Percentiles rank a stretch among this genome's conserved stretches.
phyloP scores from a whole-genome alignment of 2,329 filamentous ascomycete genomes.

The Zopfia rhizophila region DNA sequence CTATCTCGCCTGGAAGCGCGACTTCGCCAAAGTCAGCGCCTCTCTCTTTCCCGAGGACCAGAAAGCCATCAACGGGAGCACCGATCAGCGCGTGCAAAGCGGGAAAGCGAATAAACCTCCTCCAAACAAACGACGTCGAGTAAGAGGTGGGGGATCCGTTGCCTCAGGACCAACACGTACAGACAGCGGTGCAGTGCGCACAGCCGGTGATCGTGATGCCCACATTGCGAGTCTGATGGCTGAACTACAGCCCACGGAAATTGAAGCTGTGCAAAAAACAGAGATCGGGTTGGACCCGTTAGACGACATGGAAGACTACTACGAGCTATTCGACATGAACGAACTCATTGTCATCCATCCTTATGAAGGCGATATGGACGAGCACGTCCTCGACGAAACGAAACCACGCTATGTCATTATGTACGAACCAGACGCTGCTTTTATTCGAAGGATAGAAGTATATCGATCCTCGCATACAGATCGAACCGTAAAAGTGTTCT shows the following conservation, averaged over 20 bases:
- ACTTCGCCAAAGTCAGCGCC: conserved; percentile 86
- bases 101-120: conserved; percentile 72
- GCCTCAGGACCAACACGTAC: conserved; percentile 70
- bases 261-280: conserved; percentile 78
- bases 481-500: conserved; percentile 90
- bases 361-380: conserved; percentile 95
- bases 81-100: conserved; percentile 64
- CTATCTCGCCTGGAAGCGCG: conserved; percentile 90
- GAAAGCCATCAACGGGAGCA: conserved; percentile 75
- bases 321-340: conserved; percentile 89
- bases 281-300: conserved; percentile 82
- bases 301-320: conserved; percentile 92
- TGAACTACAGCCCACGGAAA: conserved; percentile 82
- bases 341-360: conserved; percentile 90
- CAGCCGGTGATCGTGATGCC: conserved; percentile 82
- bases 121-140: conserved; percentile 84
- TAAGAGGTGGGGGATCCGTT: conserved; percentile 78
- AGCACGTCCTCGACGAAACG: conserved; percentile 93
- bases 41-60: conserved; percentile 83
- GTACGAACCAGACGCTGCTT: conserved; percentile 96
- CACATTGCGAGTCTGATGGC: conserved; percentile 86
- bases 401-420: conserved; percentile 96
- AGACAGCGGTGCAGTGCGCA: conserved; percentile 76
- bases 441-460: conserved; percentile 93
- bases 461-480: conserved; percentile 95